A percentile compares a stretch with the other conserved stretches of the same genome.
phyloP scores from a whole-genome alignment of 352 stramenopile species.

The Globisporangium abappressorium region DNA sequence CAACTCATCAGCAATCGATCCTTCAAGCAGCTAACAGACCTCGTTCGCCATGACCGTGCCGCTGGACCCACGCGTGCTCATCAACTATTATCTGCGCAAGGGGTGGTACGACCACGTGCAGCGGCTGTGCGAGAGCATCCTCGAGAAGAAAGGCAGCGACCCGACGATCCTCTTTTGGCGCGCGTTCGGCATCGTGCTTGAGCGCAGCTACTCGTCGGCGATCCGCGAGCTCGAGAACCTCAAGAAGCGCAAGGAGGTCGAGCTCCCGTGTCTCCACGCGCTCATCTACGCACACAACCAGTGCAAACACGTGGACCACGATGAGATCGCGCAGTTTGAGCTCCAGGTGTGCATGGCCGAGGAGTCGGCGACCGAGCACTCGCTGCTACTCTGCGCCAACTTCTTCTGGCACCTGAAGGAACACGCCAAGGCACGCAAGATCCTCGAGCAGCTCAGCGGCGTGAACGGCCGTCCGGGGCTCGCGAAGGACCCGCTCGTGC shows the following conservation, averaged over 20 bases:
- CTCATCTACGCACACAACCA: conserved; percentile 74
- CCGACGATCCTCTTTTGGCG: conserved; percentile 84
- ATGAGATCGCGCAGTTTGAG: conserved; percentile 75
- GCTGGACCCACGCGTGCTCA: conserved; percentile 67
- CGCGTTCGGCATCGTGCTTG: conserved; percentile 75
- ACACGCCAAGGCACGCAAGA: conserved; percentile 59
- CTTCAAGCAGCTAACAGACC: too few species aligned
- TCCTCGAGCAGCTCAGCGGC: conserved; percentile 58
- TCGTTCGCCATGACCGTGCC: conserved; percentile 4
- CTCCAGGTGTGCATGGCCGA: conserved; percentile 80
- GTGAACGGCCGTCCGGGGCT: conserved; percentile 19
- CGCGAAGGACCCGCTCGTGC: conserved; percentile 24
- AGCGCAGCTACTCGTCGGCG: conserved; percentile 73
- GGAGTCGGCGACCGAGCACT: conserved; percentile 52
- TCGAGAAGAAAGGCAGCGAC: conserved; percentile 83
- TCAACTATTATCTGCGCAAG: conserved; percentile 89
- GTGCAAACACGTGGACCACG: conserved; percentile 77
- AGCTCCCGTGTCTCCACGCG: conserved; percentile 74
- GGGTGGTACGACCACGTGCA: conserved; percentile 87
- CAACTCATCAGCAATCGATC: too few species aligned
- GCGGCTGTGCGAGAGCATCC: conserved; percentile 71
- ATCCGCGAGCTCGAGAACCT: conserved; percentile 86
- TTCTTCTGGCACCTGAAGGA: conserved; percentile 81
- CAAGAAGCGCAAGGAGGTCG: conserved; percentile 74
- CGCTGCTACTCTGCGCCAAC: conserved; percentile 61